Conservation (phyloP, 257 asterid species). For the Lycium ferocissimum region DNA sequence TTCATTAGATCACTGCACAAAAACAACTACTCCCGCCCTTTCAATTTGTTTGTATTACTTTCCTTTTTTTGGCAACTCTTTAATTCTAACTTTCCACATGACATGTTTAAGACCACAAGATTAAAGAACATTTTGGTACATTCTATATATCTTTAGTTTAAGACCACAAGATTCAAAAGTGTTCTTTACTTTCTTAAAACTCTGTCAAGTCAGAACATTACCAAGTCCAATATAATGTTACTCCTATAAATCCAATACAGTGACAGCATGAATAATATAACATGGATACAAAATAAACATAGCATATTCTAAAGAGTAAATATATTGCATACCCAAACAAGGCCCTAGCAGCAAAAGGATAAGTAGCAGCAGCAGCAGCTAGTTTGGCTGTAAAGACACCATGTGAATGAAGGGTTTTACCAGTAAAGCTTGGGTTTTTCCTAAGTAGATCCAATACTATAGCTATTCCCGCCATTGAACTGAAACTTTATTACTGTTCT, state of each 20-base stretch:
- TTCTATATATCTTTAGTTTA: too few species aligned
- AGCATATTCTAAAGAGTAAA: not conserved
- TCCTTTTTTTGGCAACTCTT: too few species aligned
- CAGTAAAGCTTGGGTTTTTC: conserved; percentile 55
- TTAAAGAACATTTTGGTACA: too few species aligned
- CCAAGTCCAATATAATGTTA: not conserved
- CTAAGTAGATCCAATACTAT: conserved; percentile 61
- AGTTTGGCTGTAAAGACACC: conserved; percentile 53
- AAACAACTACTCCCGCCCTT: not conserved
- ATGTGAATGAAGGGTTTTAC: conserved; percentile 52
- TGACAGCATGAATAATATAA: not conserved
- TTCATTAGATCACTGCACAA: not conserved
- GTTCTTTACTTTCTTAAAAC: too few species aligned
- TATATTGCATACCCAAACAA: conserved; percentile 51
- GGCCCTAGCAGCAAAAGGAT: conserved; percentile 70
- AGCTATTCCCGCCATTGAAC: conserved; percentile 64
- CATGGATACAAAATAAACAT: not conserved
- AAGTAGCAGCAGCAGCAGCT: conserved; percentile 50
- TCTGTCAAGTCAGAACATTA: not conserved
- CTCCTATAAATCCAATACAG: not conserved
- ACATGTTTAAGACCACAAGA: too few species aligned
- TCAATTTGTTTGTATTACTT: too few species aligned
- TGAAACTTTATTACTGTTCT: not conserved
- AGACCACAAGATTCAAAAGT: too few species aligned
- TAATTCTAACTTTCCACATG: too few species aligned